Conservation (phyloP, 1,284 basidiomycete genomes). For the Malassezia brasiliensis region DNA sequence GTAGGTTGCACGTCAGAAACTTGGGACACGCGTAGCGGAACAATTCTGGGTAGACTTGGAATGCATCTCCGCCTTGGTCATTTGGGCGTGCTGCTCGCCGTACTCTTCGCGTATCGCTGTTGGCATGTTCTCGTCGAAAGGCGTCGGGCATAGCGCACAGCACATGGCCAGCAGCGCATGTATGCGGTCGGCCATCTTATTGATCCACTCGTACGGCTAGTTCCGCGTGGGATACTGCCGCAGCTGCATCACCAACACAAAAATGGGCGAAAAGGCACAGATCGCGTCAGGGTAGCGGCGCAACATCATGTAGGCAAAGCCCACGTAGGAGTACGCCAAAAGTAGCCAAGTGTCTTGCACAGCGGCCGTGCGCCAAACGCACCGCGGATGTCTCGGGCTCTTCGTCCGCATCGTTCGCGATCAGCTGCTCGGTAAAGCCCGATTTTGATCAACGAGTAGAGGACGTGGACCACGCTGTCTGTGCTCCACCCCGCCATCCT, state of each 20-base stretch:
- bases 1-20: slow-evolving; percentile 78
- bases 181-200: slow-evolving; percentile 94
- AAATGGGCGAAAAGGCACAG: slow-evolving; percentile 78
- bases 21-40: slow-evolving; percentile 91
- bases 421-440: slow-evolving; percentile 83
- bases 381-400: slow-evolving; percentile 65
- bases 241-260: slow-evolving; percentile 56
- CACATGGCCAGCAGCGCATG: slow-evolving; percentile 89
- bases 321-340: slow-evolving; percentile 94
- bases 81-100: slow-evolving; percentile 76
- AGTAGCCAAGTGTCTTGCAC: slow-evolving; percentile 90
- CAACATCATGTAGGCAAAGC: slow-evolving; percentile 91
- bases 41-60: slow-evolving; percentile 81
- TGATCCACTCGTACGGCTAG: slow-evolving; percentile 96
- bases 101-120: slow-evolving; percentile 86
- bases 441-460: slow-evolving; percentile 94
- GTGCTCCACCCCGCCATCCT: slow-evolving; percentile 67
- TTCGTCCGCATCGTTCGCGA: slow-evolving; percentile 69
- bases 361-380: slow-evolving; percentile 82
- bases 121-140: slow-evolving; percentile 83
- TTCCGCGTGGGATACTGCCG: slow-evolving; percentile 82
- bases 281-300: slow-evolving; percentile 89
- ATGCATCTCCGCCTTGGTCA: slow-evolving; percentile 63
- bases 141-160: slow-evolving; percentile 77
- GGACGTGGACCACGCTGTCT: slow-evolving; percentile 91